phyloP scores from a whole-genome alignment of 768 basidiomycete genomes.

The Multifurca ochricompacta region DNA sequence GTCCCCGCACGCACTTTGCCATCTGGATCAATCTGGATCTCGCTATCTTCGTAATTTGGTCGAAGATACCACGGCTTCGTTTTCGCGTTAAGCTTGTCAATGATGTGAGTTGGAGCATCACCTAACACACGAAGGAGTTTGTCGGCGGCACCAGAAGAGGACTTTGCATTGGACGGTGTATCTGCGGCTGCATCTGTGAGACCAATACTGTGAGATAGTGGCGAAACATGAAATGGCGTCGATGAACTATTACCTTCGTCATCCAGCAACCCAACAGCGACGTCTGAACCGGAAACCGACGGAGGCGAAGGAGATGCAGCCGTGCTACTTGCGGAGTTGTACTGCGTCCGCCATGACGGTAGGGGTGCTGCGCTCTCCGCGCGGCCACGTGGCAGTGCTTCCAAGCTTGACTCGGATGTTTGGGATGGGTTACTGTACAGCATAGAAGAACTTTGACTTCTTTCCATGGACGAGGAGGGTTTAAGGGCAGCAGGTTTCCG shows the following conservation, averaged over 20 bases:
- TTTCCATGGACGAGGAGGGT: not conserved
- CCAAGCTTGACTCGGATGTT: conserved; percentile 27
- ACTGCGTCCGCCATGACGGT: conserved; percentile 16
- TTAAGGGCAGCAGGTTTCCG: conserved; percentile 26
- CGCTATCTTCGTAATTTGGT: conserved; percentile 67
- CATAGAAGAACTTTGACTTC: conserved; percentile 14
- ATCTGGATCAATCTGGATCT: conserved; percentile 82
- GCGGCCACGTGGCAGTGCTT: conserved; percentile 10
- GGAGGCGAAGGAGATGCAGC: not conserved
- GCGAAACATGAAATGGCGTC: not conserved
- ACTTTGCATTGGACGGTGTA: conserved; percentile 20
- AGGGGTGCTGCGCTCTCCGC: conserved; percentile 8
- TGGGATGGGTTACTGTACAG: conserved; percentile 25
- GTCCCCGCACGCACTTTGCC: conserved; percentile 83
- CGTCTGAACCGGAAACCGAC: conserved; percentile 9
- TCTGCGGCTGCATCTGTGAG: not conserved
- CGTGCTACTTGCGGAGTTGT: not conserved
- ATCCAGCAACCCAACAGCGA: conserved; percentile 14
- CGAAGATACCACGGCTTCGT: conserved; percentile 78
- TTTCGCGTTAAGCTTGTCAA: conserved; percentile 35
- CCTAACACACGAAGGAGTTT: conserved; percentile 71
- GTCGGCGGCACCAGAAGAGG: conserved; percentile 28
- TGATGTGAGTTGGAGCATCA: conserved; percentile 36
- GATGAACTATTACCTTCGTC: conserved; percentile 22
- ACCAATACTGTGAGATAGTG: not conserved